These are phyloP conservation scores for Purpureocillium takamizusanense DNA, from an alignment of 2,329 filamentous ascomycete genomes.

Conservation along the genomic window DNA sequence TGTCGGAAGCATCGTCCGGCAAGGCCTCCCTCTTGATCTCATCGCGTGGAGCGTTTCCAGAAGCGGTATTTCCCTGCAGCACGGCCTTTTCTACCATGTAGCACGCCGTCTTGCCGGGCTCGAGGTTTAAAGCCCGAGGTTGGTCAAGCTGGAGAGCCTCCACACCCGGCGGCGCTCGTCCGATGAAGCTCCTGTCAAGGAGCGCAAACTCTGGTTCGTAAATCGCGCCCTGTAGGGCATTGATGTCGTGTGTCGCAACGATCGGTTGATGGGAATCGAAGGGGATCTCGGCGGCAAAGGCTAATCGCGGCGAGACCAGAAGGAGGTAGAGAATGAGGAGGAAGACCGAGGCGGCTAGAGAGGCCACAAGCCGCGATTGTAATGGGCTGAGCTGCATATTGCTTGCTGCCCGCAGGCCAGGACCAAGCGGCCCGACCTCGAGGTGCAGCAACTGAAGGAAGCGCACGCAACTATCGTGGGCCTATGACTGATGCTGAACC, in stretches of 20 bases:
- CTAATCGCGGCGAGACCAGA: slow-evolving; percentile 49
- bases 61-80: slow-evolving; percentile 14
- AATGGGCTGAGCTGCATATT: slow-evolving; percentile 56
- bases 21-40: slow-evolving; percentile 6
- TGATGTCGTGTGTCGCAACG: slow-evolving; percentile 2
- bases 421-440: too few species aligned
- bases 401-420: slow-evolving; percentile 25
- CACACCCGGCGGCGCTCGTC: slow-evolving; percentile 45
- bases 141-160: slow-evolving; percentile 55
- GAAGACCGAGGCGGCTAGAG: slow-evolving; percentile 50
- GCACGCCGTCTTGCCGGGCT: slow-evolving; percentile 49
- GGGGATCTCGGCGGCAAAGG: slow-evolving; percentile 48
- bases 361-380: slow-evolving; percentile 64
- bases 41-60: slow-evolving; percentile 3
- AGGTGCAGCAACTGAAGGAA: background rate
- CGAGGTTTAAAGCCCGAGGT: slow-evolving; percentile 48
- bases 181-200: slow-evolving; percentile 54
- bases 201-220: slow-evolving; percentile 55
- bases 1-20: slow-evolving; percentile 3
- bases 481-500: slow-evolving; percentile 3
- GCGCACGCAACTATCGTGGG: background rate
- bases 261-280: slow-evolving; percentile 3
- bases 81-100: slow-evolving; percentile 21
- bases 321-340: slow-evolving; percentile 52
- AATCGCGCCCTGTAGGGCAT: slow-evolving; percentile 13